Base-by-base conservation (phyloP, 495 filamentous ascomycete genomes). In the Lichenothelia convexa region DNA sequence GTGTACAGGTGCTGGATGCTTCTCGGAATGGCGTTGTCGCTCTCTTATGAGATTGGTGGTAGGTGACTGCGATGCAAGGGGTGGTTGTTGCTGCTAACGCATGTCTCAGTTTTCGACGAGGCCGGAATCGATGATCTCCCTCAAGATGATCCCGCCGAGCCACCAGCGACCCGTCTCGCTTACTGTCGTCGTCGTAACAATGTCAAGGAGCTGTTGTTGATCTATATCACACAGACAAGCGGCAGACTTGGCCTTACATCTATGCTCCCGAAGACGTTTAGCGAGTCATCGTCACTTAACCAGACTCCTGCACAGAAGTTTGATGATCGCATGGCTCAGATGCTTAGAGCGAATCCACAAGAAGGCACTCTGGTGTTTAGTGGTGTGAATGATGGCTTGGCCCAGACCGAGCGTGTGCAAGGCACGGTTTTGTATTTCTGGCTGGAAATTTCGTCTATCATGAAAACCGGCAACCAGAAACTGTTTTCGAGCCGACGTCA, bases 1-100 rank as follows among this genome's bases (percentile, higher is more conserved):
- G n/a, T n/a, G n/a, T n/a, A n/a, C n/a, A n/a, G n/a, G n/a, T 93
- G 82, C 45, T 94, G 89, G 91, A 95, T 93, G 82, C 54, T 97
- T 11, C 67, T 97, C 32, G 89, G 84, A 40, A 89, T 80, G 21
- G 84, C 83, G 4, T 74, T 89, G 59, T 75, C 84, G 2, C 61
- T 97, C 24, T 80, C 85, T 0, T 91, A 89, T 40, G 89, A 97
- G 55, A 69, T 97, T 13, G 89, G 89, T 12, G 81, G n/a, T n/a
- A n/a, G n/a, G n/a, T n/a, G n/a, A n/a, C n/a, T n/a, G n/a, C n/a
- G n/a, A n/a, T n/a, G n/a, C n/a, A n/a, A n/a, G n/a, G n/a, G n/a
- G n/a, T n/a, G n/a, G n/a, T n/a, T n/a, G n/a, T n/a, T n/a, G n/a
- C n/a, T n/a, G n/a, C n/a, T n/a, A n/a, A n/a, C n/a, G n/a, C n/a